Evolutionary conservation across 345 rosid genomes (phyloP).

Genomic region (Microthlaspi erraticum): DNA sequence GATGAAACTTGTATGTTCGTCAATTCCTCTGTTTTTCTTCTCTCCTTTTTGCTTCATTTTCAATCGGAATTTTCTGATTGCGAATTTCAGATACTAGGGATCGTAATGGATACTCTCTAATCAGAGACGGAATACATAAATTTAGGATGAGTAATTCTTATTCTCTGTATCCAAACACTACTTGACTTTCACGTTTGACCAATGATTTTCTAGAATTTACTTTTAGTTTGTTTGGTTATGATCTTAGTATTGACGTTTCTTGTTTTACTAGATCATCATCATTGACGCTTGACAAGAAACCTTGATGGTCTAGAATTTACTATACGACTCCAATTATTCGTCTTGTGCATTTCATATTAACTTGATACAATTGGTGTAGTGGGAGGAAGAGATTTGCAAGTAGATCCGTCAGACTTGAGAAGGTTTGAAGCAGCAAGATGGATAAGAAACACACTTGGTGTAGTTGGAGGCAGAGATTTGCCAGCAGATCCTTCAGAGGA

Average conservation of each 20-base stretch:
- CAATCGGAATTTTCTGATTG: not conserved
- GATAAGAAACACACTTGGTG: constrained; percentile 85
- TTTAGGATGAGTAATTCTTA: constrained; percentile 2
- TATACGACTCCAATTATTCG: not conserved
- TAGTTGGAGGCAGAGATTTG: constrained; percentile 83
- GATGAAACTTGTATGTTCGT: constrained; percentile 70
- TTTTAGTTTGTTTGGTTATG: not conserved
- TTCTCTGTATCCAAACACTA: constrained; percentile 2
- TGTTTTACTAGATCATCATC: constrained; percentile 5
- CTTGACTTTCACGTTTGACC: not conserved
- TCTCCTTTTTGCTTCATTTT: not conserved
- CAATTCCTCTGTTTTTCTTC: constrained; percentile 11
- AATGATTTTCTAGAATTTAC: not conserved
- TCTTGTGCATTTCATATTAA: constrained; percentile 1
- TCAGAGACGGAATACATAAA: not conserved
- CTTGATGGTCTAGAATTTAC: not conserved
- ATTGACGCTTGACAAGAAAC: not conserved
- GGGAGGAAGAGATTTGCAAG: constrained; percentile 80
- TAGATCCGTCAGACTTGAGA: constrained; percentile 61
- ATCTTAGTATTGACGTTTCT: constrained; percentile 12
- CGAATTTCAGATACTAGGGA: constrained; percentile 12
- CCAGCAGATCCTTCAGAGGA: constrained; percentile 96
- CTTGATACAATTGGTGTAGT: constrained; percentile 58
- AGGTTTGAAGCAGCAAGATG: constrained; percentile 90
- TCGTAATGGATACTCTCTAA: not conserved